A percentile compares a stretch with the other conserved stretches of the same genome.
Conservation (phyloP, 106 monocot species). For the Acanthochlamys bracteata region DNA sequence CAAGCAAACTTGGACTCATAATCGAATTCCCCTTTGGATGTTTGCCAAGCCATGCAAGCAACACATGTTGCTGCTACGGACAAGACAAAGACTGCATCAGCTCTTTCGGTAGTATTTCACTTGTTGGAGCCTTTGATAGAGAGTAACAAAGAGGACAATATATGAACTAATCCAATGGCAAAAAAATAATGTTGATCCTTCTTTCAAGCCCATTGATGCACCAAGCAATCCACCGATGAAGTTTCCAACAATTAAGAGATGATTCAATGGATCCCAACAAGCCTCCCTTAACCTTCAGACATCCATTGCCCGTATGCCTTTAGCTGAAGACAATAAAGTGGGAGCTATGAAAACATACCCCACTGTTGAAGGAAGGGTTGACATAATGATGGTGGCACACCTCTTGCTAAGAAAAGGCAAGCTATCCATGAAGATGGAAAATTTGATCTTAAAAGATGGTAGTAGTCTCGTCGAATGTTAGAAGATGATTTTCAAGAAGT, state of each 20-base stretch:
- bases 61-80: conserved; percentile 13
- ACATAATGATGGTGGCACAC: conserved; percentile 9
- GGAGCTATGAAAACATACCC: conserved; percentile 18
- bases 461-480: conserved; percentile 17
- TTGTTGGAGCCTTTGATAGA: conserved; percentile 22
- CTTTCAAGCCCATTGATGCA: conserved; percentile 8
- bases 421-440: conserved; percentile 30
- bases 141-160: conserved; percentile 16
- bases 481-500: conserved; percentile 16
- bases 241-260: conserved; percentile 3
- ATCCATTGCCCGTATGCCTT: conserved; percentile 23
- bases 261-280: conserved; percentile 10
- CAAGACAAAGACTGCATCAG: conserved; percentile 18
- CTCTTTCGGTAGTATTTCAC: conserved; percentile 14
- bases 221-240: conserved; percentile 7
- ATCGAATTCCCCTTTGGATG: conserved; percentile 9
- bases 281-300: conserved; percentile 10
- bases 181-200: conserved; percentile 16
- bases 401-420: conserved; percentile 18
- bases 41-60: conserved; percentile 14
- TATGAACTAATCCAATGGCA: conserved; percentile 17
- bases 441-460: conserved; percentile 21
- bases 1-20: conserved; percentile 4
- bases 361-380: not conserved
- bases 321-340: conserved; percentile 15